These are phyloP conservation scores for Phaffia rhodozyma DNA, from an alignment of 1,284 basidiomycete genomes.

Conservation along the genomic window DNA sequence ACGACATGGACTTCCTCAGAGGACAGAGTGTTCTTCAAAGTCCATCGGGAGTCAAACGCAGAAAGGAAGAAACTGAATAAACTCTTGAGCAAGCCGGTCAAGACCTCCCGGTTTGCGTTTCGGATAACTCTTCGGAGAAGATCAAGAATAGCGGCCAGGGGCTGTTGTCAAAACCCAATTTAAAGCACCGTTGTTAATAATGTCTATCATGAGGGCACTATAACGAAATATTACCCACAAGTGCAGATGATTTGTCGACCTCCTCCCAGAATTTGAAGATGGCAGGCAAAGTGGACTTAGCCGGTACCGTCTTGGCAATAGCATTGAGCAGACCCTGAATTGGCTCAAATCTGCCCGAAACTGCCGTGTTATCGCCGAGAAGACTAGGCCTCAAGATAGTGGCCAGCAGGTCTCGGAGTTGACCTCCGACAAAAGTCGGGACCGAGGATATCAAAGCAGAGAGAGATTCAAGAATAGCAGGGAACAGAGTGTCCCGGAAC, in stretches of 20 bases:
- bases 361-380: slow-evolving; percentile 24
- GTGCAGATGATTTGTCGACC: slow-evolving; percentile 25
- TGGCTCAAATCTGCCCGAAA: slow-evolving; percentile 13
- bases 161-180: slow-evolving; percentile 15
- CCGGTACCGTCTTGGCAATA: slow-evolving; percentile 54
- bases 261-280: slow-evolving; percentile 39
- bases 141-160: slow-evolving; percentile 47
- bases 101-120: slow-evolving; percentile 49
- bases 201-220: slow-evolving; percentile 19
- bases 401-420: slow-evolving; percentile 34
- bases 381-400: slow-evolving; percentile 26
- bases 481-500: slow-evolving; percentile 10
- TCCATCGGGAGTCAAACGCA: slow-evolving; percentile 54
- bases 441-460: slow-evolving; percentile 29
- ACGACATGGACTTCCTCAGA: slow-evolving; percentile 32
- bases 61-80: slow-evolving; percentile 74
- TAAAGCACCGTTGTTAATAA: slow-evolving; percentile 14
- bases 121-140: slow-evolving; percentile 54
- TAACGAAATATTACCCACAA: slow-evolving; percentile 17
- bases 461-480: slow-evolving; percentile 16
- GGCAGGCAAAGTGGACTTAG: slow-evolving; percentile 54
- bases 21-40: slow-evolving; percentile 29
- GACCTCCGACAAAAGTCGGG: slow-evolving; percentile 36
- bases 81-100: slow-evolving; percentile 57
- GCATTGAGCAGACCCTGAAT: slow-evolving; percentile 38